phyloP scores from a whole-genome alignment of 2,329 filamentous ascomycete genomes.

The Apiospora kogelbergensis region DNA sequence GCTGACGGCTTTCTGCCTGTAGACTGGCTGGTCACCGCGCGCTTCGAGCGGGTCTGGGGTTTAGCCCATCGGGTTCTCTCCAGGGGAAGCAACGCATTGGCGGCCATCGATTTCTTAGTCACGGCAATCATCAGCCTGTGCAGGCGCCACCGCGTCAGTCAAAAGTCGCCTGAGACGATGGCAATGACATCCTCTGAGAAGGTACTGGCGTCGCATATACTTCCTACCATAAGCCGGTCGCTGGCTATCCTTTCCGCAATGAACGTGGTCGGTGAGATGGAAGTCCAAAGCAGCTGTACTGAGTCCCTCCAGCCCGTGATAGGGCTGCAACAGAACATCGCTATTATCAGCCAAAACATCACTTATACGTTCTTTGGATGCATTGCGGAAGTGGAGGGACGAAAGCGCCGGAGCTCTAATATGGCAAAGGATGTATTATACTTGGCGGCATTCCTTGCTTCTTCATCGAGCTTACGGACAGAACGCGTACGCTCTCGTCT shows the following conservation, averaged over 20 bases:
- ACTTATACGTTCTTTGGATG: conserved; percentile 10
- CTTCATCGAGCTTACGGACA: neutral
- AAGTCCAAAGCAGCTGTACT: neutral
- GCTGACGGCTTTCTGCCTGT: conserved; percentile 34
- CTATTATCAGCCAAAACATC: conserved; percentile 23
- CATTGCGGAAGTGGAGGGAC: conserved; percentile 6
- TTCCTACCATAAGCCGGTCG: conserved; percentile 41
- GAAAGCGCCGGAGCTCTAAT: conserved; percentile 9
- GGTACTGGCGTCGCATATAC: conserved; percentile 23
- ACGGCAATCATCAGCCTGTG: conserved; percentile 34
- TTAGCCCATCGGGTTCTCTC: conserved; percentile 36
- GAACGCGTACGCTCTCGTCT: neutral
- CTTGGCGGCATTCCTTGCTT: conserved; percentile 14
- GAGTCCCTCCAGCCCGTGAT: conserved; percentile 10
- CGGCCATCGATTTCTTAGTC: conserved; percentile 37
- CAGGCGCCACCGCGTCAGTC: conserved; percentile 18
- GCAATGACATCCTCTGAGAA: conserved; percentile 14
- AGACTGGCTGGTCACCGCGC: conserved; percentile 44
- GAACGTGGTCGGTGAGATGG: conserved; percentile 24
- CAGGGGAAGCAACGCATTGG: conserved; percentile 27
- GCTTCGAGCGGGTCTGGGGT: conserved; percentile 42
- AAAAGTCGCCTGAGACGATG: conserved; percentile 1
- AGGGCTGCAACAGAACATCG: conserved; percentile 15
- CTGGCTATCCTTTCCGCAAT: conserved; percentile 39
- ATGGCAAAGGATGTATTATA: conserved; percentile 6